Evolutionary conservation across 2,329 filamentous ascomycete genomes (phyloP).

Genomic region (Nemania serpens): DNA sequence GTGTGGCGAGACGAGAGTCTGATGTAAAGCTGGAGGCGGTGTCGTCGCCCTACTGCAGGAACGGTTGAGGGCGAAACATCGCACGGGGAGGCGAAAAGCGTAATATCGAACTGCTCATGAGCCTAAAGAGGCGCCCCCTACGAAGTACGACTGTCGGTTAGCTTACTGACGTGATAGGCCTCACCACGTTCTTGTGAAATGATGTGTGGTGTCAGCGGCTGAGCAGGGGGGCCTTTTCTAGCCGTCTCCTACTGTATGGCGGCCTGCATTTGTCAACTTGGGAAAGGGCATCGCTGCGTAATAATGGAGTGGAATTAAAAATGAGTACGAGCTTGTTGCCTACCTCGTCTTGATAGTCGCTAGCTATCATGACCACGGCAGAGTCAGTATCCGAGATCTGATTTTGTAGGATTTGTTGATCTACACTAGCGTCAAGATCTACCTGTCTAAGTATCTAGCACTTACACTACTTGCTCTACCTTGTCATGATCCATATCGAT

Average conservation of each 20-base stretch:
- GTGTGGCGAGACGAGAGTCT: slow-evolving; percentile 12
- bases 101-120: neutral
- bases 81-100: slow-evolving; percentile 2
- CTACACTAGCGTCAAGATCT: neutral
- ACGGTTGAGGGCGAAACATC: slow-evolving; percentile 35
- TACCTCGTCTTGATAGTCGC: neutral
- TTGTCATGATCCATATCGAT: slow-evolving; percentile 3
- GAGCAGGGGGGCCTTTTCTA: slow-evolving; percentile 6
- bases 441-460: neutral
- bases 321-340: neutral
- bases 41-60: slow-evolving; percentile 39
- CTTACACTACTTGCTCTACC: too few species aligned
- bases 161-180: slow-evolving; percentile 22
- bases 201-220: slow-evolving; percentile 12
- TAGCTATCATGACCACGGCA: neutral
- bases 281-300: too few species aligned
- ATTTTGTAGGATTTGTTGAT: slow-evolving; percentile 12
- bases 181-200: neutral
- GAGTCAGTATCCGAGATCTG: slow-evolving; percentile 1
- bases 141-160: slow-evolving; percentile 20
- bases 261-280: neutral
- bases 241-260: neutral
- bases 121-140: slow-evolving; percentile 8
- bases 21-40: slow-evolving; percentile 26
- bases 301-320: neutral